Conservation (phyloP, 768 basidiomycete species). For the Kwoniella mangroviensis region DNA sequence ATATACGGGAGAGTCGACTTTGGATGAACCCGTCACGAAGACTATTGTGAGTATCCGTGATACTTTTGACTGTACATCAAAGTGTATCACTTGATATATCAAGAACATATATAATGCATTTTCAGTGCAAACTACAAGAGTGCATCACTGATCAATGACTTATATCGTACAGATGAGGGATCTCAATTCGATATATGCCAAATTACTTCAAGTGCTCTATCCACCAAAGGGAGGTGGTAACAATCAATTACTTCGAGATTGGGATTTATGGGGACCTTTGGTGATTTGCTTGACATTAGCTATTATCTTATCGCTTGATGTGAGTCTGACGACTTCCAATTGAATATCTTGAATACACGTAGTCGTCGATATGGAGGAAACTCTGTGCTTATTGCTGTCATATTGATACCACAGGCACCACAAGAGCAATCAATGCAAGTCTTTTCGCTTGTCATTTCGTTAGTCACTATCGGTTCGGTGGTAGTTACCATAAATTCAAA, state of each 20-base stretch:
- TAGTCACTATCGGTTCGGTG: conserved; percentile 86
- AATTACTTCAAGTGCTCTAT: conserved; percentile 90
- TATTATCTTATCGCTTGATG: conserved; percentile 47
- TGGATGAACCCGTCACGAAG: conserved; percentile 86
- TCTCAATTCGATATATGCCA: conserved; percentile 84
- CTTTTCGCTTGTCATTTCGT: conserved; percentile 92
- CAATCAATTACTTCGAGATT: conserved; percentile 89
- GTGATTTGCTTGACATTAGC: conserved; percentile 59
- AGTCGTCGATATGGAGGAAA: too few species aligned
- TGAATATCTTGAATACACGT: conserved; percentile 2
- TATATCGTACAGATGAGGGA: conserved; percentile 72
- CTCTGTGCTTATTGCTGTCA: conserved; percentile 59
- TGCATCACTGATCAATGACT: too few species aligned
- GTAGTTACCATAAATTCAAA: conserved; percentile 96
- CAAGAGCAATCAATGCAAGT: conserved; percentile 79
- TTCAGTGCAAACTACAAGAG: too few species aligned
- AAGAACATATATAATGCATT: too few species aligned
- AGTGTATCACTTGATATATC: too few species aligned
- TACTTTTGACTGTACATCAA: not conserved
- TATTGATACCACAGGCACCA: conserved; percentile 71
- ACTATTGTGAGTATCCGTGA: conserved; percentile 75
- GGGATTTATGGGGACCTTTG: conserved; percentile 97
- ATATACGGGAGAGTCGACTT: conserved; percentile 80
- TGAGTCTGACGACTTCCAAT: conserved; percentile 18
- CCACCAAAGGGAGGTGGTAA: conserved; percentile 72